Percentiles rank a stretch among this genome's conserved stretches.
Conservation (phyloP, 1,139 yeast species). For the Yamadazyma kanchanaburiensis region DNA sequence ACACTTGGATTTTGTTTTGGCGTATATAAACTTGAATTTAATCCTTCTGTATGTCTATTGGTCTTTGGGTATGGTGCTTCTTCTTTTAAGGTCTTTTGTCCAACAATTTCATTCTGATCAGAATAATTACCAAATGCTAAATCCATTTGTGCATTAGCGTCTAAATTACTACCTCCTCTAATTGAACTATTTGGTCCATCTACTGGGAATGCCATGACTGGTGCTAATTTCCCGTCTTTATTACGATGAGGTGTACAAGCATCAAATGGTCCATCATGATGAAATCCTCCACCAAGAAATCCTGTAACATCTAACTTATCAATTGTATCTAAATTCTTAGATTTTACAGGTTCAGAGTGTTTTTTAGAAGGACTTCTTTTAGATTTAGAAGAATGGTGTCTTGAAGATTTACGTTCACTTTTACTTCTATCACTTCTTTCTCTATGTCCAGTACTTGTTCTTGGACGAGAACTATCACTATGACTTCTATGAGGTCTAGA, state of each 20-base stretch:
- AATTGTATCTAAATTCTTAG: conserved; percentile 79
- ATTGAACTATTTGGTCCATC: conserved; percentile 93
- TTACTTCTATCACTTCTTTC: conserved; percentile 8
- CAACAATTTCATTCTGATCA: conserved; percentile 37
- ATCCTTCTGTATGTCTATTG: conserved; percentile 13
- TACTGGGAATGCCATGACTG: conserved; percentile 91
- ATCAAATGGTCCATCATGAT: conserved; percentile 98
- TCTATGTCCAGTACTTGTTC: conserved; percentile 6
- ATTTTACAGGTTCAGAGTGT: conserved; percentile 41
- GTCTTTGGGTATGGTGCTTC: conserved; percentile 11
- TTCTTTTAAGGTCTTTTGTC: conserved; percentile 19
- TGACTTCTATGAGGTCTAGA: conserved; percentile 18
- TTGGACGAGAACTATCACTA: conserved; percentile 8
- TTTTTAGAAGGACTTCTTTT: conserved; percentile 32
- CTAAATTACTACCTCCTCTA: conserved; percentile 51
- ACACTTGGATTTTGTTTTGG: conserved; percentile 53
- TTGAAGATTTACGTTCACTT: conserved; percentile 6
- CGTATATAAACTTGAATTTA: conserved; percentile 20
- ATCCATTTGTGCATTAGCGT: conserved; percentile 55
- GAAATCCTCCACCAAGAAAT: conserved; percentile 91
- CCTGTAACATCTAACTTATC: conserved; percentile 96
- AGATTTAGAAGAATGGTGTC: conserved; percentile 9
- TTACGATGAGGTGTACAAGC: conserved; percentile 97
- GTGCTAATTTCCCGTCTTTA: conserved; percentile 76
- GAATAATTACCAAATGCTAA: conserved; percentile 56